Evolutionary conservation across 2,329 filamentous ascomycete species (phyloP), one percentile per base, ranked within the genome.

Genomic region (Ascochyta lentis): DNA sequence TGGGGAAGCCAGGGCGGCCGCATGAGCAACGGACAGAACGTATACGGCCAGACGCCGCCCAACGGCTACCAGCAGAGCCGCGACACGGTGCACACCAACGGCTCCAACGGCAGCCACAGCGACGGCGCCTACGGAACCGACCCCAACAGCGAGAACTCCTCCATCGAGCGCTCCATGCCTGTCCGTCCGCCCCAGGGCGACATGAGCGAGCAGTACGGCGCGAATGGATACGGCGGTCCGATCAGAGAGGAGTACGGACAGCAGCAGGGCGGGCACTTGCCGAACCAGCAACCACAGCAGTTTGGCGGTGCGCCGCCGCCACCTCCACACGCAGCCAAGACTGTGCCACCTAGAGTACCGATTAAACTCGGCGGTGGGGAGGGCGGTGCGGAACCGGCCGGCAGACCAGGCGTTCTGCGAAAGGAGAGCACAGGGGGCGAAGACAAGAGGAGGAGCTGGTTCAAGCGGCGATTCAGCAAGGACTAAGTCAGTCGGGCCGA

Each of bases 131-230:
- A 95, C 75, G 88, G 89, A 62, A 96, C 92, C 56, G 92, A 96
- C 71, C 93, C 91, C 79, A 95, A 90, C 78, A 96, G 92, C 71
- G 90, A 96, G 71, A 96, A 96, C 78, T 96, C 91, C 78, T 96
- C 92, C 1, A 86, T 96, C 65, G 91, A 96, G 71, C 88, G 91
- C 59, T 80, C 87, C 33, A 84, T 84, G 66, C 77, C 60, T 6
- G 70, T 68, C 10, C 49, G 73, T 44, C 72, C 75, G 49, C 64
- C 75, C 40, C 59, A 75, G 35, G 74, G 76, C 42, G 68, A 77
- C 37, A 40, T 73, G 52, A 68, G 69, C 43, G 66, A 76, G 47
- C 68, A 78, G 54, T 91, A 91, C 66, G 89, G 89, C 46, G 88
- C 88, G 60, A 76, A 72, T 24, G 81, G 80, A 2, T 82, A 81